Percentiles rank a stretch among this genome's conserved stretches.
phyloP scores from a whole-genome alignment of 345 rosid genomes.

The Excoecaria cochinchinensis region DNA sequence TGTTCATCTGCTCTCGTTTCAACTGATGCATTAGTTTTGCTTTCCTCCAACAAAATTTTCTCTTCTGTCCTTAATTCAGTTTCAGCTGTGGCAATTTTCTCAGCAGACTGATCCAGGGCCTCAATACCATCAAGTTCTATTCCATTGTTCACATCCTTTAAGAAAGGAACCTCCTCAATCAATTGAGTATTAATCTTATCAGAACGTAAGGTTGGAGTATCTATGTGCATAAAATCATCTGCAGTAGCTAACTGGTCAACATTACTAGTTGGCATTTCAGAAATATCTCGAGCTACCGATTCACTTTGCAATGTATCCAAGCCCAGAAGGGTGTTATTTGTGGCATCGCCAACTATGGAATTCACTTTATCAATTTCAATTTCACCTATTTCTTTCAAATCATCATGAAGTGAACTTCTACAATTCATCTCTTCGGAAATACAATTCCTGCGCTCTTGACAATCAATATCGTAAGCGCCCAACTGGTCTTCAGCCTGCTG shows the following conservation, averaged over 20 bases:
- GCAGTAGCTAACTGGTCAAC: not conserved
- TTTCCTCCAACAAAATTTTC: constrained; percentile 39
- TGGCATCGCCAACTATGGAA: constrained; percentile 42
- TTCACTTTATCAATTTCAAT: constrained; percentile 45
- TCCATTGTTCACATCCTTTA: not conserved
- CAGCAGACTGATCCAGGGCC: constrained; percentile 6
- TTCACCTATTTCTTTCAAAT: constrained; percentile 38
- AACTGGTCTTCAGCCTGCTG: constrained; percentile 26
- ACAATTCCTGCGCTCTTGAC: constrained; percentile 28
- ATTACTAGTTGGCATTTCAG: constrained; percentile 1
- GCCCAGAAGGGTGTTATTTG: constrained; percentile 29
- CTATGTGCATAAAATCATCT: constrained; percentile 1
- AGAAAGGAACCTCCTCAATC: not conserved
- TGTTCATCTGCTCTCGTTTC: constrained; percentile 31
- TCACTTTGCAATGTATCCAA: constrained; percentile 13
- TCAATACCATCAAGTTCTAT: constrained; percentile 27
- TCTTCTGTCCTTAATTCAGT: constrained; percentile 33
- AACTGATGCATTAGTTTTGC: constrained; percentile 34
- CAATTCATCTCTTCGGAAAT: constrained; percentile 16
- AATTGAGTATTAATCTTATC: constrained; percentile 11
- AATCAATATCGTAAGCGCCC: constrained; percentile 16
- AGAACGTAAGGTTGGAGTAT: not conserved
- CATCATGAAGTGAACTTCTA: constrained; percentile 37
- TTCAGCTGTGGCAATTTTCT: constrained; percentile 23
- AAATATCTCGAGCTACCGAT: constrained; percentile 5